A percentile compares a stretch with the other conserved stretches of the same genome.
Evolutionary conservation across 306 rosid genomes (phyloP).

Genomic region (Dalbergia cochinchinensis): DNA sequence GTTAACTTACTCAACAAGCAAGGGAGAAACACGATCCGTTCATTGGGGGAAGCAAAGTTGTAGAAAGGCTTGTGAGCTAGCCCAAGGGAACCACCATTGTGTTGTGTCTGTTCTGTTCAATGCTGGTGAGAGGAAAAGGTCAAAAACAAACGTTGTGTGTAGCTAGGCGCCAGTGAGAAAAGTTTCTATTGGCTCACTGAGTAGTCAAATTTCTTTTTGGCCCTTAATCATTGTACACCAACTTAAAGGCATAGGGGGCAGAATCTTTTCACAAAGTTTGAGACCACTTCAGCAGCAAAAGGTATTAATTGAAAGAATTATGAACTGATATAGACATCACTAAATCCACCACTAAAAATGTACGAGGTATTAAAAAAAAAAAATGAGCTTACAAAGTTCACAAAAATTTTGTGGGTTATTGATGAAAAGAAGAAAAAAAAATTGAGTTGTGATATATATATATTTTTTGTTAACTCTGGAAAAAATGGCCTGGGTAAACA

Average conservation of each 20-base stretch:
- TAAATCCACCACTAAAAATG: conserved; percentile 4
- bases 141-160: conserved; percentile 44
- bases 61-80: conserved; percentile 14
- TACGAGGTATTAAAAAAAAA: not conserved
- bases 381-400: not conserved
- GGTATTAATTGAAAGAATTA: conserved; percentile 41
- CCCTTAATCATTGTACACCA: conserved; percentile 59
- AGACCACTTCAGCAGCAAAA: conserved; percentile 28
- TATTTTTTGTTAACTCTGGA: not conserved
- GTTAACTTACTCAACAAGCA: conserved; percentile 46
- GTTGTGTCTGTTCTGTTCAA: conserved; percentile 27
- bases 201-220: conserved; percentile 53
- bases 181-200: conserved; percentile 36
- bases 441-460: no score
- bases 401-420: not conserved
- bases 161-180: conserved; percentile 46
- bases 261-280: conserved; percentile 51
- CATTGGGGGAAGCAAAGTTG: conserved; percentile 52
- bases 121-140: conserved; percentile 35
- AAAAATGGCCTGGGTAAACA: not conserved
- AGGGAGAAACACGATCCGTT: conserved; percentile 63
- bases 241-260: conserved; percentile 48
- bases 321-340: conserved; percentile 40
- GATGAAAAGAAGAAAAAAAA: not conserved
- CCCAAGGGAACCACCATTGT: conserved; percentile 25